Evolutionary conservation across 306 rosid species (phyloP).

Genomic region (Gynostemma pentaphyllum): DNA sequence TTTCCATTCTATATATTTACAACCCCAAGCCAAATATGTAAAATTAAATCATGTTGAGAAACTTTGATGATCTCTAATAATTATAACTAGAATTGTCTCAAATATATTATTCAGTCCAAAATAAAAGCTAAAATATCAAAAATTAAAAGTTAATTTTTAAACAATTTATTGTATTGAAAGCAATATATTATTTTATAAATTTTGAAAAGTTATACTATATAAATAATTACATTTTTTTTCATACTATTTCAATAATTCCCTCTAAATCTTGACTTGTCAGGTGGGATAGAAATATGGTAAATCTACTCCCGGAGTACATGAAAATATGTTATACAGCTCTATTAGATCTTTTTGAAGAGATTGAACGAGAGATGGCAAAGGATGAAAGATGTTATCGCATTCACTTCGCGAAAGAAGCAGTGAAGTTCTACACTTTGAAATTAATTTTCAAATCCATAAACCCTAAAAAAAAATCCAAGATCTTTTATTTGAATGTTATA

Average conservation of each 20-base stretch:
- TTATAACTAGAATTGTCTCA: too few relatives aligned
- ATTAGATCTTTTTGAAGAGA: conserved; percentile 12
- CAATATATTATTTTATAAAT: too few relatives aligned
- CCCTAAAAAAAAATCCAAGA: too few relatives aligned
- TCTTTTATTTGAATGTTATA: neutral
- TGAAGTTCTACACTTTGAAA: neutral
- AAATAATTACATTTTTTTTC: neutral
- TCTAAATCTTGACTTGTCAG: neutral
- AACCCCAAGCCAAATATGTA: too few relatives aligned
- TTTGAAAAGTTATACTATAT: too few relatives aligned
- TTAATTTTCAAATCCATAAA: neutral
- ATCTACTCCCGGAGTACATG: conserved; percentile 23
- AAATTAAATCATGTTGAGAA: too few relatives aligned
- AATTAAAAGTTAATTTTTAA: too few relatives aligned
- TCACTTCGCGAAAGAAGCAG: conserved; percentile 16
- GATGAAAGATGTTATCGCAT: conserved; percentile 14
- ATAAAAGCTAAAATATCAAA: too few relatives aligned
- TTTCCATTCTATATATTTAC: neutral
- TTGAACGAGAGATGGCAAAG: conserved; percentile 3
- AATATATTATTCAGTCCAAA: too few relatives aligned
- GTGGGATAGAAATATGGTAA: conserved; percentile 16
- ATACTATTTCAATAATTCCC: neutral
- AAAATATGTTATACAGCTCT: neutral
- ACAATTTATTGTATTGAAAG: too few relatives aligned
- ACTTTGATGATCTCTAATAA: too few relatives aligned